These are phyloP conservation scores for Aspergillus latus DNA, from an alignment of 2,329 filamentous ascomycete genomes.

Conservation along the genomic window DNA sequence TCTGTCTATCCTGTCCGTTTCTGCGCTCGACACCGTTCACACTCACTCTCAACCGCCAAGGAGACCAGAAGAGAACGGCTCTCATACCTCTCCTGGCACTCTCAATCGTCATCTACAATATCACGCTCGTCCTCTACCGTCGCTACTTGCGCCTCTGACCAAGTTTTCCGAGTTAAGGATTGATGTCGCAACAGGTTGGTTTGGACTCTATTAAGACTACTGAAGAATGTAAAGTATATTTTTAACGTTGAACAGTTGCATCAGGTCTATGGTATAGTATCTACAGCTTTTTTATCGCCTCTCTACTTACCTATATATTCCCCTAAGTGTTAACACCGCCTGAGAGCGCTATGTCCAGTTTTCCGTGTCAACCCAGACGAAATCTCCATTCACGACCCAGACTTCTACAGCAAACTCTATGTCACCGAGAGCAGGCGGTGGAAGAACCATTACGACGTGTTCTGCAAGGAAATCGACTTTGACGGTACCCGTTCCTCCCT, in stretches of 20 bases:
- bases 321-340: no score
- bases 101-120: not conserved
- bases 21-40: no score
- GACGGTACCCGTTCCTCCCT: not conserved
- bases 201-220: constrained; percentile 39
- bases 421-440: constrained; percentile 11
- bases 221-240: constrained; percentile 31
- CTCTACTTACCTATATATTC: no score
- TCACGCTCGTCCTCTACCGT: constrained; percentile 25
- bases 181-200: constrained; percentile 33
- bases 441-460: not conserved
- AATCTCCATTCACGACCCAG: constrained; percentile 36
- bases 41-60: no score
- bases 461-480: not conserved
- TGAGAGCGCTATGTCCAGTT: constrained; percentile 29
- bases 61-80: not conserved
- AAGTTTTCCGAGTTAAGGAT: constrained; percentile 33
- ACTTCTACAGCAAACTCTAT: constrained; percentile 37
- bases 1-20: no score
- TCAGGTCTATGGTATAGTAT: constrained; percentile 31
- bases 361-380: constrained; percentile 36
- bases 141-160: constrained; percentile 36
- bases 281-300: no score
- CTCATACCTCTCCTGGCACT: not conserved
- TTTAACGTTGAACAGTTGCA: constrained; percentile 38